A percentile compares a stretch with the other conserved stretches of the same genome.
phyloP scores from a whole-genome alignment of 2,329 filamentous ascomycete genomes.

The Chaetomiaceae sp. region DNA sequence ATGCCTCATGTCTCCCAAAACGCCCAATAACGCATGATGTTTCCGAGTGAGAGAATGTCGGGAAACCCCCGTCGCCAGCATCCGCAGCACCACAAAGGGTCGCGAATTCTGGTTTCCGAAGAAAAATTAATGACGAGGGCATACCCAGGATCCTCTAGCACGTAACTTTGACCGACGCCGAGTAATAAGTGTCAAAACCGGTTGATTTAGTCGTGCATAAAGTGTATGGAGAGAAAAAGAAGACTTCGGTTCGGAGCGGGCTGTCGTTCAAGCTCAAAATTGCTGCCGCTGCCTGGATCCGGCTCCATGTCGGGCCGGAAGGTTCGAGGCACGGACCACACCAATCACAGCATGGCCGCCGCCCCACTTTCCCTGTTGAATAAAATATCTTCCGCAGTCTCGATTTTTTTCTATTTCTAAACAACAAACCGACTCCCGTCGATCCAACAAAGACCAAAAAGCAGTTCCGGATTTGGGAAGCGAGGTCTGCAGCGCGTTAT shows the following conservation, averaged over 20 bases:
- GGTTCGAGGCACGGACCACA: slow-evolving; percentile 2
- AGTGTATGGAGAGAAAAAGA: slow-evolving; percentile 14
- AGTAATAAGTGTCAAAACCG: slow-evolving; percentile 16
- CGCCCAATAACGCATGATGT: too few species aligned
- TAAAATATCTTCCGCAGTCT: slow-evolving; percentile 2
- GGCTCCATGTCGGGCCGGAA: slow-evolving; percentile 7
- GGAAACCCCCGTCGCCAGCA: slow-evolving; percentile 12
- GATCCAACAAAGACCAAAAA: not conserved
- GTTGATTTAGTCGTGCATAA: slow-evolving; percentile 22
- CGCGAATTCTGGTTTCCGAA: slow-evolving; percentile 8
- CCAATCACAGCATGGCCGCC: not conserved
- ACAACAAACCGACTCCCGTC: slow-evolving; percentile 2
- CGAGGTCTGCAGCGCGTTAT: slow-evolving; percentile 2
- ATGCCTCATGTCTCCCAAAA: too few species aligned
- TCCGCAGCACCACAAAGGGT: slow-evolving; percentile 5
- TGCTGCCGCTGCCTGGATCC: not conserved
- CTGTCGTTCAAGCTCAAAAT: not conserved
- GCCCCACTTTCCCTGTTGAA: slow-evolving; percentile 2
- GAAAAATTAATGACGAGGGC: slow-evolving; percentile 3
- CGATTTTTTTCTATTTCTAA: not conserved
- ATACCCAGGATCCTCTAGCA: slow-evolving; percentile 16
- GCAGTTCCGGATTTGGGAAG: not conserved
- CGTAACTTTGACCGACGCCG: slow-evolving; percentile 21
- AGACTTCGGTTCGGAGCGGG: not conserved
- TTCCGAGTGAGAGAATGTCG: slow-evolving; percentile 18